phyloP scores from a whole-genome alignment of 2,329 filamentous ascomycete genomes.

The Trichoderma koningii region DNA sequence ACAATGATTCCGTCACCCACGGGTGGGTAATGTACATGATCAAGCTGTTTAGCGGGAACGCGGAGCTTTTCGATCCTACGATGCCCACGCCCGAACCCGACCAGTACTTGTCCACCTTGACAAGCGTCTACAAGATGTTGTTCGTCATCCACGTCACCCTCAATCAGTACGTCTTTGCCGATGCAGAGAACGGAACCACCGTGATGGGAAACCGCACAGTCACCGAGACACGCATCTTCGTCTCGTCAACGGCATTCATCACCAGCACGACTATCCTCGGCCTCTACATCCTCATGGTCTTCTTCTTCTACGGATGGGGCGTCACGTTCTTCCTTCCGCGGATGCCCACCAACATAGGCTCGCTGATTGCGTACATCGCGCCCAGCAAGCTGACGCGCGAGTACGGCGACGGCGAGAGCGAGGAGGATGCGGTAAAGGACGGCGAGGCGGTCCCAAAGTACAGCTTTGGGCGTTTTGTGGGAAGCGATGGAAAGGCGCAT shows the following conservation, averaged over 20 bases:
- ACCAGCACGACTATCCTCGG: conserved; percentile 48
- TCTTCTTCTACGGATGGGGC: conserved; percentile 45
- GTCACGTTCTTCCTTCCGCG: conserved; percentile 50
- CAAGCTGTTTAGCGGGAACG: too few relatives aligned
- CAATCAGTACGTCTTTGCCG: conserved; percentile 46
- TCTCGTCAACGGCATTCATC: conserved; percentile 49
- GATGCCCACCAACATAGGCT: conserved; percentile 54
- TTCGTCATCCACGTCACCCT: conserved; percentile 42
- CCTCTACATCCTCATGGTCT: conserved; percentile 47
- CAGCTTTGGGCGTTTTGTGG: conserved; percentile 54
- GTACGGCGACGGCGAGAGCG: conserved; percentile 29
- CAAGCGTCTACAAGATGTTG: not conserved
- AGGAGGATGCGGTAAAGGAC: not conserved
- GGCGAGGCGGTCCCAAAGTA: conserved; percentile 32
- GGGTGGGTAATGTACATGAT: too few relatives aligned
- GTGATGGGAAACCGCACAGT: conserved; percentile 30
- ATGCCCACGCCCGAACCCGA: conserved; percentile 30
- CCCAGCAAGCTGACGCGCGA: conserved; percentile 41
- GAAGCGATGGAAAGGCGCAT: conserved; percentile 49
- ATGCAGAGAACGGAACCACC: accelerated
- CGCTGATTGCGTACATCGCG: conserved; percentile 50
- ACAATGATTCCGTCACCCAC: conserved; percentile 43
- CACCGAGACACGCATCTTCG: conserved; percentile 49
- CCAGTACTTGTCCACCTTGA: conserved; percentile 24
- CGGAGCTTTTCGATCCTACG: too few relatives aligned